Percentiles rank a stretch among this genome's conserved stretches.
Evolutionary conservation across 129 eudicot genomes (phyloP).

Genomic region (Flaveria bidentis): DNA sequence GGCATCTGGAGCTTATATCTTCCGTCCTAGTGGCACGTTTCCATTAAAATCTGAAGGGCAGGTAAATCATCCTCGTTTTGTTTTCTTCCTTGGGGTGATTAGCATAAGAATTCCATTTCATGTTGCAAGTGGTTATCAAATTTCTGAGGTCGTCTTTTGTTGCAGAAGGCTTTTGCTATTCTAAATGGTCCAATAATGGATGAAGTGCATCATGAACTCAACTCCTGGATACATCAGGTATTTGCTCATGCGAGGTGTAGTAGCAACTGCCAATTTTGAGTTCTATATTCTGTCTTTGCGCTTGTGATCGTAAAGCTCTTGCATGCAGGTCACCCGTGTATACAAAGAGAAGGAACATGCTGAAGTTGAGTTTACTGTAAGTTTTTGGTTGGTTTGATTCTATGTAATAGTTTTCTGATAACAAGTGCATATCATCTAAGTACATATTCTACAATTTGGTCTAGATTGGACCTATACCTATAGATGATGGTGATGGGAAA

Average conservation of each 20-base stretch:
- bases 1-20: conserved; percentile 96
- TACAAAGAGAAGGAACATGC: conserved; percentile 91
- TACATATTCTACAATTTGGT: conserved; percentile 20
- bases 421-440: conserved; percentile 11
- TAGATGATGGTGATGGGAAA: conserved; percentile 88
- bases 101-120: conserved; percentile 1
- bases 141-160: conserved; percentile 19
- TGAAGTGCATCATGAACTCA: conserved; percentile 84
- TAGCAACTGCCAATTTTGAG: conserved; percentile 6
- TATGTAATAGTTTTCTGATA: conserved; percentile 4
- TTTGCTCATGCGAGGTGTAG: conserved; percentile 10
- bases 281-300: conserved; percentile 16
- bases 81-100: conserved; percentile 12
- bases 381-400: conserved; percentile 30
- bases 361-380: conserved; percentile 86
- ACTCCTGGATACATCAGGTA: conserved; percentile 90
- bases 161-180: conserved; percentile 59
- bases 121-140: conserved; percentile 21
- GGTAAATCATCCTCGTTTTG: conserved; percentile 43
- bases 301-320: conserved; percentile 24
- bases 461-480: conserved; percentile 98
- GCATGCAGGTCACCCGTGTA: conserved; percentile 81
- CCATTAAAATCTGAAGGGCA: conserved; percentile 54
- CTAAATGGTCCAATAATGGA: conserved; percentile 78
- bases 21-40: conserved; percentile 79